Conservation (phyloP, 805 yeast species). For the Debaryomyces tyrocola region DNA sequence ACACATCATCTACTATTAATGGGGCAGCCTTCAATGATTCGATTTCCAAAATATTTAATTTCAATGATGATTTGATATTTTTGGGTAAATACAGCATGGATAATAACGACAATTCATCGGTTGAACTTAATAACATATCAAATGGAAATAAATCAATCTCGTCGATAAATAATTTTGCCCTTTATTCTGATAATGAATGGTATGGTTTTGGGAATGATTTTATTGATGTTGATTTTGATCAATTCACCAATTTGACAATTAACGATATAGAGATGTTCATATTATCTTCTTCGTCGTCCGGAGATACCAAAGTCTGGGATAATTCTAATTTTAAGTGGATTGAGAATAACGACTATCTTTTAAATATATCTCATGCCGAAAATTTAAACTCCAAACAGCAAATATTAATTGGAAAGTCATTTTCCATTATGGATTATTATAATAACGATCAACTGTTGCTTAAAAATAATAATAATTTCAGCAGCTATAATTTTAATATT, state of each 20-base stretch:
- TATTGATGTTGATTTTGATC: slow-evolving; percentile 20
- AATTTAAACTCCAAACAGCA: slow-evolving; percentile 24
- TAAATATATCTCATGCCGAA: slow-evolving; percentile 31
- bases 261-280: slow-evolving; percentile 42
- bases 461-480: slow-evolving; percentile 17
- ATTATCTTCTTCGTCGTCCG: slow-evolving; percentile 28
- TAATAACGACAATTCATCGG: slow-evolving; percentile 25
- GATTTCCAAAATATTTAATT: slow-evolving; percentile 19
- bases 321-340: slow-evolving; percentile 36
- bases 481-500: slow-evolving; percentile 21
- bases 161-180: slow-evolving; percentile 35
- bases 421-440: slow-evolving; percentile 33
- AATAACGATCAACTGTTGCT: slow-evolving; percentile 25
- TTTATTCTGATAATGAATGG: slow-evolving; percentile 42
- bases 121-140: slow-evolving; percentile 24
- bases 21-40: slow-evolving; percentile 34
- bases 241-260: slow-evolving; percentile 36
- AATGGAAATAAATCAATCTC: slow-evolving; percentile 23
- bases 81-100: slow-evolving; percentile 34
- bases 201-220: slow-evolving; percentile 39
- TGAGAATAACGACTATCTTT: slow-evolving; percentile 20
- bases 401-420: slow-evolving; percentile 34
- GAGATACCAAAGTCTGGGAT: slow-evolving; percentile 42
- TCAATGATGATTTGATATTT: slow-evolving; percentile 21
- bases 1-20: slow-evolving; percentile 4